Conservation (phyloP, 148 eudicot genomes). For the Diospyros kaki region DNA sequence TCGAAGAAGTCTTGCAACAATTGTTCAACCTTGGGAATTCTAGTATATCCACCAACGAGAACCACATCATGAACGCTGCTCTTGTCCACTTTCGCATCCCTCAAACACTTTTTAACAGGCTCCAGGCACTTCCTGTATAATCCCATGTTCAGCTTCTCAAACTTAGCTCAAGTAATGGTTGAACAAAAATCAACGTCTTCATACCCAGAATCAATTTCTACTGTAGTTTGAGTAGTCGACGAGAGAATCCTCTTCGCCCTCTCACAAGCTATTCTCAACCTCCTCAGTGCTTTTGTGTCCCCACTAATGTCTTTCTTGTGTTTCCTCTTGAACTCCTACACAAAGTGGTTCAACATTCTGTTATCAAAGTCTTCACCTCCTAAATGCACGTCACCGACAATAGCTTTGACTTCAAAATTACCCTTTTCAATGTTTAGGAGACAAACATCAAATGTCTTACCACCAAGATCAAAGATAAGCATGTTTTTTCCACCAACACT, state of each 20-base stretch:
- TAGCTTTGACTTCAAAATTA: conserved; percentile 14
- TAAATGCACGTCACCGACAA: conserved; percentile 13
- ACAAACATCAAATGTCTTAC: conserved; percentile 15
- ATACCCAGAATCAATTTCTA: conserved; percentile 13
- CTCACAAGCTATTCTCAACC: conserved; percentile 15
- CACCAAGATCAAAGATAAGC: conserved; percentile 17
- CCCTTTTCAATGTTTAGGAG: conserved; percentile 15
- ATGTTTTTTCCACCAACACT: conserved; percentile 12
- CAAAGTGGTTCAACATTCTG: conserved; percentile 18
- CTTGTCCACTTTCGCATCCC: conserved; percentile 18
- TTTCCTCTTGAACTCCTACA: conserved; percentile 18
- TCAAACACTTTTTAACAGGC: conserved; percentile 19
- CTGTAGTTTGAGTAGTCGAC: conserved; percentile 14
- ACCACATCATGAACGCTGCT: conserved; percentile 14
- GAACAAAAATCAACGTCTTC: conserved; percentile 12
- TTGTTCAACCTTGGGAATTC: conserved; percentile 15
- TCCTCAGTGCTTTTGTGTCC: conserved; percentile 14
- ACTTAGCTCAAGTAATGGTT: conserved; percentile 13
- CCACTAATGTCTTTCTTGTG: conserved; percentile 15
- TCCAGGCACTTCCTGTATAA: conserved; percentile 19
- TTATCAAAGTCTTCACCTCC: conserved; percentile 19
- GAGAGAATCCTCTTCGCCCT: conserved; percentile 16
- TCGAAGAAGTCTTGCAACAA: conserved; percentile 15
- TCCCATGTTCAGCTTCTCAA: conserved; percentile 18
- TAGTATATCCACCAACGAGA: conserved; percentile 17